Evolutionary conservation across 2,329 filamentous ascomycete species (phyloP).

Genomic region (Alternaria sp.): DNA sequence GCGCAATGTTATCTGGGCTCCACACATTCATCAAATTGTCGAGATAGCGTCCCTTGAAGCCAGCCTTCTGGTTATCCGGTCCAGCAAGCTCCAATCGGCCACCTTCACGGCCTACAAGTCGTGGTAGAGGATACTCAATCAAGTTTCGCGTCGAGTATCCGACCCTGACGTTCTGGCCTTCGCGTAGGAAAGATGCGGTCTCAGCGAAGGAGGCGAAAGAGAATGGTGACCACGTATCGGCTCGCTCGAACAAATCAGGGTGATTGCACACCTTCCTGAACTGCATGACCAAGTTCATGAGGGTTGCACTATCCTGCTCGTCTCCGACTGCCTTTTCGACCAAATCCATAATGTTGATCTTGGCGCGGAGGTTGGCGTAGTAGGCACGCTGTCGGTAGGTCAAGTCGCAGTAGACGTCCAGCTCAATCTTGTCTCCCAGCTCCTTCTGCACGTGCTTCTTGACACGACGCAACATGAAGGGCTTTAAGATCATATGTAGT

Average conservation of each 20-base stretch:
- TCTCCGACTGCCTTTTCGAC: slow-evolving; percentile 97
- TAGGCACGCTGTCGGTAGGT: slow-evolving; percentile 95
- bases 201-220: slow-evolving; percentile 89
- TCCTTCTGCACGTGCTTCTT: slow-evolving; percentile 99
- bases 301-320: slow-evolving; percentile 90
- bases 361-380: slow-evolving; percentile 90
- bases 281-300: slow-evolving; percentile 99
- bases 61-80: slow-evolving; percentile 75
- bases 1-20: slow-evolving; percentile 77
- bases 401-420: slow-evolving; percentile 94
- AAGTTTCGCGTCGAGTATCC: slow-evolving; percentile 86
- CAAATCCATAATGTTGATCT: slow-evolving; percentile 98
- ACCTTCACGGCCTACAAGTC: slow-evolving; percentile 80
- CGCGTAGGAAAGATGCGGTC: slow-evolving; percentile 91
- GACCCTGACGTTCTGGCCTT: slow-evolving; percentile 80
- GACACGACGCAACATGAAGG: slow-evolving; percentile 98
- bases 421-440: slow-evolving; percentile 96
- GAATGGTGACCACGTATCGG: slow-evolving; percentile 87
- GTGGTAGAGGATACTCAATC: slow-evolving; percentile 85
- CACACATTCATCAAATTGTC: slow-evolving; percentile 89
- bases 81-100: slow-evolving; percentile 80
- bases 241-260: slow-evolving; percentile 93
- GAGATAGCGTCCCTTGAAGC: slow-evolving; percentile 81
- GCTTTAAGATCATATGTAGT: slow-evolving; percentile 98
- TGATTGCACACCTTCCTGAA: slow-evolving; percentile 99